Percentiles rank a stretch among this genome's conserved stretches.
These are phyloP conservation scores for Echium plantagineum DNA, from an alignment of 257 asterid genomes.

Conservation along the genomic window DNA sequence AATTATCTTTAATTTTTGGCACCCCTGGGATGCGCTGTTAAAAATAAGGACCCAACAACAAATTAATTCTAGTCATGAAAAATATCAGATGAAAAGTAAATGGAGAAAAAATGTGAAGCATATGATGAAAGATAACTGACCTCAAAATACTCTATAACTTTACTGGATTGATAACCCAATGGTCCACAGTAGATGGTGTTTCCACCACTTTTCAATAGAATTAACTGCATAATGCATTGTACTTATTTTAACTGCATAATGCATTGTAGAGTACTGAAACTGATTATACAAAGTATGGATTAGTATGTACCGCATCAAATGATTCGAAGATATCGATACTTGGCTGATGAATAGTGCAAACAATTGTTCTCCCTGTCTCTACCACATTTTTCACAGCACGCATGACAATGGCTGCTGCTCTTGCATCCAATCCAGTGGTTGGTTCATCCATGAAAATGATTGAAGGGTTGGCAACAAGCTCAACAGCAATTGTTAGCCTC, in stretches of 20 bases:
- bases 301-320: constrained; percentile 15
- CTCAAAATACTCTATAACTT: constrained; percentile 50
- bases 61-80: no score
- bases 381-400: constrained; percentile 50
- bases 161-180: constrained; percentile 37
- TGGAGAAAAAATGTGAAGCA: not conserved
- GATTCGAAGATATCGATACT: constrained; percentile 50
- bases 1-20: constrained; percentile 31
- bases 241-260: no score
- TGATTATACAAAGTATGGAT: no score
- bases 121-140: constrained; percentile 14
- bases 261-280: no score
- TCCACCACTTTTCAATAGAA: constrained; percentile 47
- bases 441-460: constrained; percentile 52
- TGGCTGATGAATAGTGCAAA: constrained; percentile 58
- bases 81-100: no score
- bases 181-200: constrained; percentile 47
- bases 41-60: not conserved
- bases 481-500: constrained; percentile 49
- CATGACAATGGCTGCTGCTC: constrained; percentile 57
- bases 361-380: constrained; percentile 45
- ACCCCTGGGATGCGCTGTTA: constrained; percentile 36
- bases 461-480: constrained; percentile 53
- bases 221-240: constrained; percentile 21
- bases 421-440: constrained; percentile 52